These are phyloP conservation scores for Xylaria sp. DNA, from an alignment of 2,329 filamentous ascomycete genomes.

Conservation along the genomic window DNA sequence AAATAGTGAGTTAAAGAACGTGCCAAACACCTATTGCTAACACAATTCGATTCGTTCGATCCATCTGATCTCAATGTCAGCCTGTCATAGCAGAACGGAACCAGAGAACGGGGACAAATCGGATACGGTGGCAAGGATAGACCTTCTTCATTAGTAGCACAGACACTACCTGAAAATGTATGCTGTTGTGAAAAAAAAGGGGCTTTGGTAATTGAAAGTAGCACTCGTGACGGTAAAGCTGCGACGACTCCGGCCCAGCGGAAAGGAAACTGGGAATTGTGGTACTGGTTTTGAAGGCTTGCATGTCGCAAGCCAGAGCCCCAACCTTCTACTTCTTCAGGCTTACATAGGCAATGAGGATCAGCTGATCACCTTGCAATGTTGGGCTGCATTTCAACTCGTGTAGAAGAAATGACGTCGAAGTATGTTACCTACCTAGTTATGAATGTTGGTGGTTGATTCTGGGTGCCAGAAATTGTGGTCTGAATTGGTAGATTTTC, in stretches of 20 bases:
- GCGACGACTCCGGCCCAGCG: constrained; percentile 2
- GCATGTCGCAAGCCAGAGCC: neutral
- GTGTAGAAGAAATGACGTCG: neutral
- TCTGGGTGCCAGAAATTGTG: too few species aligned
- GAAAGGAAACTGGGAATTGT: constrained; percentile 2
- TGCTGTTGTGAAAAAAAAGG: neutral
- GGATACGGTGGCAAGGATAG: neutral
- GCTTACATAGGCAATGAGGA: neutral
- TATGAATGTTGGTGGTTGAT: neutral
- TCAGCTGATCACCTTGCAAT: constrained; percentile 5
- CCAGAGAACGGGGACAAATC: neutral
- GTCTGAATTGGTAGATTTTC: too few species aligned
- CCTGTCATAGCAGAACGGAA: neutral
- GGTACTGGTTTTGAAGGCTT: neutral
- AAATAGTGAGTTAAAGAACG: neutral
- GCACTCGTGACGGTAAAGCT: neutral
- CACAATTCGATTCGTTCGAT: neutral
- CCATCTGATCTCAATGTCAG: neutral
- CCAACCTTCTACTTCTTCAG: neutral
- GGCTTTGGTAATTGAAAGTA: constrained; percentile 8
- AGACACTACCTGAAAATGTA: neutral
- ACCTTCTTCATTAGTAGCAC: constrained; percentile 2
- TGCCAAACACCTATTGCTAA: too few species aligned
- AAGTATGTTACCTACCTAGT: constrained; percentile 5
- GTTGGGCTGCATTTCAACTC: constrained; percentile 3